Base-by-base conservation (phyloP, 2,329 filamentous ascomycete genomes). In the Ilyonectria sp. region DNA sequence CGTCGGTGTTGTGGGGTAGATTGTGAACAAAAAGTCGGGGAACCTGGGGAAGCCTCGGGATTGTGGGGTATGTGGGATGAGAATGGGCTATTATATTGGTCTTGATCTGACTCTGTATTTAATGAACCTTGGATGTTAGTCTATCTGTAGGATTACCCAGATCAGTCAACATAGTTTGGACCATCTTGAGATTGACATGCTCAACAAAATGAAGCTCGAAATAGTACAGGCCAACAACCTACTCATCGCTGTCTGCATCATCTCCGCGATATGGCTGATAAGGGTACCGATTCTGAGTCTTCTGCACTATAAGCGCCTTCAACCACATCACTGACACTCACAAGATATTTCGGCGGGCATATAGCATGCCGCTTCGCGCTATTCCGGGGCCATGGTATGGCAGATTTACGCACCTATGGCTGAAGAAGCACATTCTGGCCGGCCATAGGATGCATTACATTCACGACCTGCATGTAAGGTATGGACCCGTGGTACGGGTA, bases 381-480 rank as follows among this genome's bases (percentile, higher is more conserved):
- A 17, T 70, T 10, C 68, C 68, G 6, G 68, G 68, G 4, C 68
- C 68, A n/a, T 68, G 65, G 58, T 53, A 60, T 15, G 53, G 47
- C 31, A 68, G 54, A n/a, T 70, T 54, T n/a, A 54, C 49, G 8
- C 19, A 37, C 13, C 23, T 54, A 15, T 35, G 23, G 13, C n/a
- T 19, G 23, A 44, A 37, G 11, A 37, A 55, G n/a, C 60, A 54
- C 10, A 49, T 55, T 26, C 37, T 43, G 8, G 46, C 46, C 46
- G 46, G 46, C 46, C 46, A 11, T 3, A 49, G 46, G 13, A 49
- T 49, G 46, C 46, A 49, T 35, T 65, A 65, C 56, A 21, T 54
- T 15, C 62, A 65, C 49, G 17, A 26, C 2, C 55, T 65, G 15
- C 62, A 65, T 29, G 35, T 8, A 10, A 35, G 23, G 21, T 60